Base-by-base conservation (phyloP, 2,329 filamentous ascomycete genomes). In the Aspergillus arachidicola region DNA sequence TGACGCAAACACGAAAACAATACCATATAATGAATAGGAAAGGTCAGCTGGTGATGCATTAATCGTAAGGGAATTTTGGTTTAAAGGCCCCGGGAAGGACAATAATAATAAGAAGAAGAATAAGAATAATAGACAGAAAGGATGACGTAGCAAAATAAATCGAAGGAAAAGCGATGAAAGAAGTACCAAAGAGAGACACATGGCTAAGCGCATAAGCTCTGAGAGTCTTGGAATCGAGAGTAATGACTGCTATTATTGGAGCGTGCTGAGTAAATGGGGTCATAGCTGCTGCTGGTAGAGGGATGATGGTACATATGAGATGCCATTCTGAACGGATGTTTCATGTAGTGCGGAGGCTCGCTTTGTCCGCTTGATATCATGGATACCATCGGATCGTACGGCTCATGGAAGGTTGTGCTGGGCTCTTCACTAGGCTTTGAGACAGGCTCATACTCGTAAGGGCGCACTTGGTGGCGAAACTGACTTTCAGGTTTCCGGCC, bases 151-250 rank as follows among this genome's bases (percentile, higher is more conserved):
- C 54, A 65, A 36, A 67, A 58, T 58, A 62, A 72, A 58, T 59
- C 51, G 66, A 71, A 70, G 69, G 71, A 69, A 71, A 62, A 64
- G 71, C 69, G 62, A 23, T 61, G 65, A 66, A 53, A 16, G 12
- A 28, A 14, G 34, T 2, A 21, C 11, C 28, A 32, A 51, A 51
- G 28, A 54, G n/a, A 19, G 12, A 16, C 14, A 55, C 5, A 21
- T 6, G 61, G 54, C 61, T 71, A 78, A 63, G 73, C 72, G 66
- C 78, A 78, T 21, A 79, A 63, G 59, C 76, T 72, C 60, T 75
- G 76, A 43, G 74, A 70, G 53, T 68, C 75, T 38, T 73, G 72
- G 60, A 77, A 76, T 48, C 78, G 75, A 57, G 67, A 63, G 63
- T 79, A 79, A 12, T 69, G 57, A 32, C 60, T 63, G 28, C 56